Percentiles rank a stretch among this genome's conserved stretches.
phyloP scores from a whole-genome alignment of 768 basidiomycete genomes.

The Mycena albidolilacea region DNA sequence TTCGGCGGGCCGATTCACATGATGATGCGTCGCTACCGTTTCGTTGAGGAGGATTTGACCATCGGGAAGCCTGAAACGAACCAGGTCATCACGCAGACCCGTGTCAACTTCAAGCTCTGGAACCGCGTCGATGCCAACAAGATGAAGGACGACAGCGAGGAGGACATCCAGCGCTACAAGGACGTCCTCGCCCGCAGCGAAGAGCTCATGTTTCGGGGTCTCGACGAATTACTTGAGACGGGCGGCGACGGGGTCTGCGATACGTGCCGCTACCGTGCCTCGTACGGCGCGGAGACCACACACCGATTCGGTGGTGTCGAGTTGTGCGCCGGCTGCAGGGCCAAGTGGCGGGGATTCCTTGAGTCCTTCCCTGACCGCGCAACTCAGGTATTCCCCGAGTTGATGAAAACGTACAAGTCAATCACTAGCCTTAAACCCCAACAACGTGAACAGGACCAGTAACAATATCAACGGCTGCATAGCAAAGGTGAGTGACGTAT shows the following conservation, averaged over 20 bases:
- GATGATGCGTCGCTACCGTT: constrained; percentile 8
- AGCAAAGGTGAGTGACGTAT: no score
- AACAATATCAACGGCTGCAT: no score
- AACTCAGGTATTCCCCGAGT: background rate
- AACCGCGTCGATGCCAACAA: background rate
- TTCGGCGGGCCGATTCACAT: constrained; percentile 7
- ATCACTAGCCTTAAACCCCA: no score
- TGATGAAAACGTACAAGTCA: no score
- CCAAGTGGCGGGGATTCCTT: background rate
- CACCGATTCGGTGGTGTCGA: constrained; percentile 4
- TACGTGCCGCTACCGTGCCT: background rate
- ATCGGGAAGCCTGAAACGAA: background rate
- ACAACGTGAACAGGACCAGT: no score
- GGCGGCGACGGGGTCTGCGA: background rate
- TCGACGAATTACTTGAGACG: background rate
- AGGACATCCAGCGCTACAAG: background rate
- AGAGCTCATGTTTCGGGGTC: background rate
- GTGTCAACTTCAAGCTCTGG: constrained; percentile 4
- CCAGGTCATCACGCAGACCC: background rate
- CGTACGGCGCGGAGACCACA: background rate
- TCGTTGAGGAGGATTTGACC: constrained; percentile 1
- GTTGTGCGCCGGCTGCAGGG: constrained; percentile 3
- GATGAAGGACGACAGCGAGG: background rate
- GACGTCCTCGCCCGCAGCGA: constrained; percentile 5
- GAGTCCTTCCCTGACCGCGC: constrained; percentile 6